A percentile compares a stretch with the other conserved stretches of the same genome.
phyloP scores from a whole-genome alignment of 1,139 yeast species.

The Pneumocystis wakefieldiae region DNA sequence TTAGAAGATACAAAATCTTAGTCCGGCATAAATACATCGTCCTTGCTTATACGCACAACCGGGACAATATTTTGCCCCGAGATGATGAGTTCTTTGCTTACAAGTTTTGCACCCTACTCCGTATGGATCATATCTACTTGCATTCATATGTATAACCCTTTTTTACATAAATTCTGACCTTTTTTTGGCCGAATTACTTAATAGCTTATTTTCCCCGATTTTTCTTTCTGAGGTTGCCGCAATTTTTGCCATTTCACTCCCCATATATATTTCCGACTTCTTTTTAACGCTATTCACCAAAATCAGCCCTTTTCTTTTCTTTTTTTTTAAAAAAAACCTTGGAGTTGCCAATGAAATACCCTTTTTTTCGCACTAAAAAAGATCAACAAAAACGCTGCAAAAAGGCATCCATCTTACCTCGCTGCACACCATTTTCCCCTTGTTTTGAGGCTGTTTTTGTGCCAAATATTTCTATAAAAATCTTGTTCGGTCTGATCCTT shows the following conservation, averaged over 20 bases:
- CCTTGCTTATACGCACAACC: constrained; percentile 1
- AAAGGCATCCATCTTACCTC: background rate
- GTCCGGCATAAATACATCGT: background rate
- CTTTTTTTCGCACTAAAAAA: background rate
- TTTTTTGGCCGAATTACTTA: background rate
- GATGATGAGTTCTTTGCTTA: background rate
- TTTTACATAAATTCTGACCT: background rate
- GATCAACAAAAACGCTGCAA: background rate
- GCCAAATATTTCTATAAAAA: too few species aligned
- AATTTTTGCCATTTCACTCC: background rate
- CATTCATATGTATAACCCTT: background rate
- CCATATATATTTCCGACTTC: background rate
- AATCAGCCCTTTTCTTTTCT: too few species aligned
- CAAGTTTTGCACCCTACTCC: background rate
- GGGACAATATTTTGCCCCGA: constrained; percentile 1
- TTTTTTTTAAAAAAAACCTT: background rate
- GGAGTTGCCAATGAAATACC: background rate
- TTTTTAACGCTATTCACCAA: background rate
- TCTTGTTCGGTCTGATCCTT: too few species aligned
- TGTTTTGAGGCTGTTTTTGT: background rate
- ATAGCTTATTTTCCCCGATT: background rate
- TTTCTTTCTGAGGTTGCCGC: background rate
- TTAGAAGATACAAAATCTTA: background rate
- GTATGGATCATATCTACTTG: background rate
- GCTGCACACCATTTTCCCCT: background rate